phyloP scores from a whole-genome alignment of 352 stramenopile genomes.

The Blastocystis sp. region DNA sequence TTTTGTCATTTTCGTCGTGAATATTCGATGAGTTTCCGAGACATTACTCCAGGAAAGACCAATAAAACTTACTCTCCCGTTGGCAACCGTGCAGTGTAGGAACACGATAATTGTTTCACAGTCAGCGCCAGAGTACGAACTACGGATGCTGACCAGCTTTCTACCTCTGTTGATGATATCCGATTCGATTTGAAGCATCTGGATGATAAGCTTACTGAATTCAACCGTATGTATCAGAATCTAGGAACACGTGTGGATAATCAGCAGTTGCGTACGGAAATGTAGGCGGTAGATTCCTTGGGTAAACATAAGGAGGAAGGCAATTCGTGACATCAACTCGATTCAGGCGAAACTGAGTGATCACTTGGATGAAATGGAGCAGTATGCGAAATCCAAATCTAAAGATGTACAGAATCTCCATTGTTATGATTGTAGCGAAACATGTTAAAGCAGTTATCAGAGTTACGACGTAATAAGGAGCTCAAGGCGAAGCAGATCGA shows the following conservation, averaged over 20 bases:
- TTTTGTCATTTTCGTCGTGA: background rate
- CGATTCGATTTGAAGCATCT: constrained; percentile 61
- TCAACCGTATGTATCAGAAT: constrained; percentile 66
- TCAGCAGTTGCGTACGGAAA: constrained; percentile 51
- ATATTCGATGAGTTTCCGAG: constrained; percentile 44
- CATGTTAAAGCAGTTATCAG: constrained; percentile 59
- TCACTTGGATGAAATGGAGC: constrained; percentile 65
- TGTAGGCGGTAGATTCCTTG: background rate
- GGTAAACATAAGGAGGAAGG: constrained; percentile 17
- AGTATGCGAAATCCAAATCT: constrained; percentile 51
- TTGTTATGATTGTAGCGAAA: constrained; percentile 32
- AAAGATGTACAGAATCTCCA: background rate
- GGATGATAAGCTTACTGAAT: constrained; percentile 52
- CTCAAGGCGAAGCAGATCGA: constrained; percentile 43
- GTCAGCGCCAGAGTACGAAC: background rate
- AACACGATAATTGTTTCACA: background rate
- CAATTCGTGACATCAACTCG: constrained; percentile 48
- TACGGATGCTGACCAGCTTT: constrained; percentile 35
- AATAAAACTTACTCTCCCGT: background rate
- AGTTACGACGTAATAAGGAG: constrained; percentile 59
- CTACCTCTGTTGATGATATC: constrained; percentile 55
- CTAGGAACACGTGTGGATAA: constrained; percentile 56
- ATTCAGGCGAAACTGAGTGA: constrained; percentile 47
- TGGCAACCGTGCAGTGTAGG: background rate
- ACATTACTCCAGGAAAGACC: constrained; percentile 12